Percentiles rank a stretch among this genome's conserved stretches.
phyloP scores from a whole-genome alignment of 2,329 filamentous ascomycete genomes.

The Apiospora hydei region DNA sequence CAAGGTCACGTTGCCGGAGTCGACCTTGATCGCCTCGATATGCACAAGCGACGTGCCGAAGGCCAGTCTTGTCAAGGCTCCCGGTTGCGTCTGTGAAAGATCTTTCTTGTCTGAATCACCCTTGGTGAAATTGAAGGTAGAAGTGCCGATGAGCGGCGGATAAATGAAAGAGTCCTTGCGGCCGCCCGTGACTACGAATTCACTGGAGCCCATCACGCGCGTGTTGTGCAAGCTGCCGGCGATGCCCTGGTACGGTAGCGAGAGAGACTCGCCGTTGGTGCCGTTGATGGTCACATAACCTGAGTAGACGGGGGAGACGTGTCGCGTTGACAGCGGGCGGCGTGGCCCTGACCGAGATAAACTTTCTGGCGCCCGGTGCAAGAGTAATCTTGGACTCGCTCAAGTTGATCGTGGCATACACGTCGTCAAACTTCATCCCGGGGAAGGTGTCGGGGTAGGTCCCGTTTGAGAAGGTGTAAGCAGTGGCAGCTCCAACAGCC shows the following conservation, averaged over 20 bases:
- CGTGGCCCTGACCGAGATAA: slow-evolving; percentile 53
- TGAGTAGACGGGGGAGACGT: slow-evolving; percentile 56
- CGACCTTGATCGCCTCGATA: slow-evolving; percentile 53
- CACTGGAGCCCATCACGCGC: slow-evolving; percentile 44
- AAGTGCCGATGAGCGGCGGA: too few relatives aligned
- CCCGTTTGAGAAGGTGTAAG: slow-evolving; percentile 43
- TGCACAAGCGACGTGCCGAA: slow-evolving; percentile 55
- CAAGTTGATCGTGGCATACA: too few relatives aligned
- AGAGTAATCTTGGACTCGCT: slow-evolving; percentile 36
- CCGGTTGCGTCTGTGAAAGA: too few relatives aligned
- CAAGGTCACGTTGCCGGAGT: slow-evolving; percentile 41
- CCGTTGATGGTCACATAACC: slow-evolving; percentile 56
- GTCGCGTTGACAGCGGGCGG: slow-evolving; percentile 48
- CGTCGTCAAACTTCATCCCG: not conserved
- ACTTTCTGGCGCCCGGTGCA: slow-evolving; percentile 40
- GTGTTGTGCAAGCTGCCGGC: slow-evolving; percentile 47
- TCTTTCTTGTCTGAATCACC: too few relatives aligned
- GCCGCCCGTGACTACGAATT: too few relatives aligned
- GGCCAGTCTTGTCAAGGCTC: slow-evolving; percentile 48
- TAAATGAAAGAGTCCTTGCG: too few relatives aligned
- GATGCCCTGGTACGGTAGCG: slow-evolving; percentile 49
- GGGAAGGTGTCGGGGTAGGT: slow-evolving; percentile 30
- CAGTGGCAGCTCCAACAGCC: slow-evolving; percentile 45
- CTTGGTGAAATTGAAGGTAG: too few relatives aligned
- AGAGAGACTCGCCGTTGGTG: slow-evolving; percentile 37